These are phyloP conservation scores for Xanthoconium stramineum DNA, from an alignment of 768 basidiomycete species.

Conservation along the genomic window DNA sequence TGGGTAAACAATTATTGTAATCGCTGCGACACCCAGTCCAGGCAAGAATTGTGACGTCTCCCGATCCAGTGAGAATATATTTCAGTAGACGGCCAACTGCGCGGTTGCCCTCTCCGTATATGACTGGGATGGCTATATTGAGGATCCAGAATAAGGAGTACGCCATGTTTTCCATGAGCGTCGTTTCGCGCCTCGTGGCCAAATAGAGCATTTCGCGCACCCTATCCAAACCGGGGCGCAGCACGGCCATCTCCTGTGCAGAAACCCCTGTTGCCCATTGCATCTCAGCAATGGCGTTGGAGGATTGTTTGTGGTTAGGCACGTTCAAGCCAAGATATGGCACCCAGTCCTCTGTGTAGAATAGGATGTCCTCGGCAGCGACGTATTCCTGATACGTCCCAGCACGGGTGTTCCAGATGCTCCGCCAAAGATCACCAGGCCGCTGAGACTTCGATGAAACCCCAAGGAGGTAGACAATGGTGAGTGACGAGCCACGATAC, in stretches of 20 bases:
- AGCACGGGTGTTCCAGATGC: slow-evolving; percentile 16
- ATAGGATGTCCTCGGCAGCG: slow-evolving; percentile 6
- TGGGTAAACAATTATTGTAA: not conserved
- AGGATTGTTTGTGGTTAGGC: slow-evolving; percentile 10
- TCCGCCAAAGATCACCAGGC: not conserved
- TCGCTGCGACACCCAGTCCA: not conserved
- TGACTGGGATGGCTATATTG: slow-evolving; percentile 9
- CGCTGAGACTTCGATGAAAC: not conserved
- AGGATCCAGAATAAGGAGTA: slow-evolving; percentile 18
- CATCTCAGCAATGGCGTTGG: too few species aligned
- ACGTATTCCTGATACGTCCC: slow-evolving; percentile 9
- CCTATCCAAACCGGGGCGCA: not conserved
- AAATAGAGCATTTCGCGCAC: slow-evolving; percentile 5
- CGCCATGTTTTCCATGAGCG: slow-evolving; percentile 11
- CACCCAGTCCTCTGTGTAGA: slow-evolving; percentile 13
- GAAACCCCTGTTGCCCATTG: not conserved
- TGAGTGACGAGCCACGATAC: too few species aligned
- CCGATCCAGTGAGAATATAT: not conserved
- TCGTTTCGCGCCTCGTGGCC: slow-evolving; percentile 14
- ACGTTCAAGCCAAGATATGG: not conserved
- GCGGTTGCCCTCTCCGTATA: slow-evolving; percentile 12
- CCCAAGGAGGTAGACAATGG: not conserved
- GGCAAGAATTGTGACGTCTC: not conserved
- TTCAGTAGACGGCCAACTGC: not conserved
- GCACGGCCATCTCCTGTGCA: not conserved